Base-by-base conservation (phyloP, 306 rosid species). In the Vigna nakashimae region DNA sequence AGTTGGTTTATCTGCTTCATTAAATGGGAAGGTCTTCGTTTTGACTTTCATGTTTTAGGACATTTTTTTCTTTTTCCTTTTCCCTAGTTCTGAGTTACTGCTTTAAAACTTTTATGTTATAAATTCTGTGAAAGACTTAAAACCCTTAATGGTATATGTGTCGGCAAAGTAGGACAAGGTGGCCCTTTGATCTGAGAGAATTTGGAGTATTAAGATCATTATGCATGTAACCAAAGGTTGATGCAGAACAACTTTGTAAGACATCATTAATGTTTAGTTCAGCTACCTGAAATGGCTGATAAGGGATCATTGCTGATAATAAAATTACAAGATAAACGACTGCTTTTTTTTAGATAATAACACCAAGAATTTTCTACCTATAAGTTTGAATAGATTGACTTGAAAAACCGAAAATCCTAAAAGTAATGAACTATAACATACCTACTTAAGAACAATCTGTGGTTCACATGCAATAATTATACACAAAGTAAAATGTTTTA, bases 1-100 rank as follows among this genome's bases (percentile, higher is more conserved):
- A 73, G 86, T 83, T 83, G 86, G 83, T 73, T 76, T 73, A 83
- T 74, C 86, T 78, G 77, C 73, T 83, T 83, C 63, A 59, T 83
- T 73, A 78, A 79, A 73, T 83, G 69, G 28, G 71, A 56, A 4
- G 72, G 34, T 17, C 13, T 72, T 43, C 55, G 38, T 51, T 49
- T 83, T 83, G 77, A 66, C 77, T 67, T 17, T 12, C 72, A 57
- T 73, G 46, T 53, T 77, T 56, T 65, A 26, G 62, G 10, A 6
- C 11, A 4, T 34, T 6, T 9, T 0, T 36, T 66, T 53, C 16
- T 45, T 68, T 67, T 43, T 32, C 38, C 38, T 32, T 30, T 30
- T 30, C 4, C n/a, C 16, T 26, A 26, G 3, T 50, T 28, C 6
- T 18, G 24, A 24, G 42, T 67, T 16, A 16, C 36, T 14, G 6